Percentiles rank a stretch among this genome's conserved stretches.
Evolutionary conservation across 129 eudicot genomes (phyloP).

Genomic region (Flaveria brownii): DNA sequence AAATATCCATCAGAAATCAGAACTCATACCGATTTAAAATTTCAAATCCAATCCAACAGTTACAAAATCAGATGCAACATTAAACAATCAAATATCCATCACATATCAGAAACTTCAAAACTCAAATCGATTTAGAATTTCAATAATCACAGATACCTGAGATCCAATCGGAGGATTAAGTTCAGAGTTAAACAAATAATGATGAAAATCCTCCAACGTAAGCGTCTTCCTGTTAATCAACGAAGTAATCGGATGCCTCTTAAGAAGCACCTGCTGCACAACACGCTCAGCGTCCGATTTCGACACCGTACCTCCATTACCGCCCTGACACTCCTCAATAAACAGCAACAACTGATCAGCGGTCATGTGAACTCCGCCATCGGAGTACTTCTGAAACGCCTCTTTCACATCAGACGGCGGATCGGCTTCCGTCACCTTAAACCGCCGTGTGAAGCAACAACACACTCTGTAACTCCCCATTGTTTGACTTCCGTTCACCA

Average conservation of each 20-base stretch:
- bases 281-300: conserved; percentile 47
- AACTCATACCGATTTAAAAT: neutral
- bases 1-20: too few relatives aligned
- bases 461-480: conserved; percentile 89
- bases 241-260: conserved; percentile 51
- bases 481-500: conserved; percentile 15
- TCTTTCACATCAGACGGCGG: conserved; percentile 66
- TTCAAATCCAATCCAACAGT: neutral
- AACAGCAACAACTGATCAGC: conserved; percentile 64
- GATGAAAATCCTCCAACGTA: conserved; percentile 73
- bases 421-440: conserved; percentile 57
- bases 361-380: conserved; percentile 58
- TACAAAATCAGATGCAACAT: neutral
- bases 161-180: conserved; percentile 67
- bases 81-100: neutral
- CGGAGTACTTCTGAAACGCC: conserved; percentile 52
- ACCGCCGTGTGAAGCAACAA: conserved; percentile 68
- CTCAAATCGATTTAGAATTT: neutral
- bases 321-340: conserved; percentile 55
- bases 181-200: conserved; percentile 64
- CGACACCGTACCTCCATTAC: conserved; percentile 32
- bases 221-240: conserved; percentile 57
- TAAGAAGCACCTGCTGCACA: conserved; percentile 58
- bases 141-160: conserved; percentile 38
- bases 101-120: neutral